Evolutionary conservation across 306 rosid genomes (phyloP), one percentile per base, ranked within the genome.

Genomic region (Cucurbita maxima): DNA sequence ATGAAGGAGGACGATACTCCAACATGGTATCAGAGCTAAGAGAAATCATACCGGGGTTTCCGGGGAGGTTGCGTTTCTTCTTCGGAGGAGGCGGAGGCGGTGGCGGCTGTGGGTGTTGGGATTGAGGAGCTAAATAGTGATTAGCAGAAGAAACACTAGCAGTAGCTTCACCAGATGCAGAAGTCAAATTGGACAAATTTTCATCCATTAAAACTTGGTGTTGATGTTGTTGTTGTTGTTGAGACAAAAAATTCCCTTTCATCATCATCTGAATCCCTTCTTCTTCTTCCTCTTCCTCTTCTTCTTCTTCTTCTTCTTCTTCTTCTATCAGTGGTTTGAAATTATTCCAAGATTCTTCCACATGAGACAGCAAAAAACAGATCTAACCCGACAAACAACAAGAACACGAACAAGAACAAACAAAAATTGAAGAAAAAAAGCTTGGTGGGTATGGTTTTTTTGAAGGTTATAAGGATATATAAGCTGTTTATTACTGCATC

Each of bases 41-140:
- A 5, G 12, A 1, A 3, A 18, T 11, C 10, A n/a, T 4, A 94
- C 99, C 99, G 83, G 99, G 99, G 83, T 95, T 91, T 15, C 99
- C 99, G 1, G 99, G 97, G 10, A 91, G 97, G 83, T 89, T 95
- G 78, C 97, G 90, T 81, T 89, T 95, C 83, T 81, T 91, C 86
- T 95, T 95, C 0, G 43, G 34, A 10, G 74, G 20, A 10, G 74
- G 69, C 0, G 15, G 20, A 0, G 14, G 20, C 22, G 82, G 86
- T 0, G 14, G 20, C 22, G 82, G 86, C 0, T 7, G 20, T 0
- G 14, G 20, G 18, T 81, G 86, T 56, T 88, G 88, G 55, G 20
- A 15, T 54, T 71, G 75, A 16, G 66, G 18, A 30, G 18, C 8
- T 5, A 58, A 22, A n/a, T 58, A 59, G 3, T 43, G 77, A 34